Evolutionary conservation across 2,329 filamentous ascomycete species (phyloP).

Genomic region (Penicillium sp.): DNA sequence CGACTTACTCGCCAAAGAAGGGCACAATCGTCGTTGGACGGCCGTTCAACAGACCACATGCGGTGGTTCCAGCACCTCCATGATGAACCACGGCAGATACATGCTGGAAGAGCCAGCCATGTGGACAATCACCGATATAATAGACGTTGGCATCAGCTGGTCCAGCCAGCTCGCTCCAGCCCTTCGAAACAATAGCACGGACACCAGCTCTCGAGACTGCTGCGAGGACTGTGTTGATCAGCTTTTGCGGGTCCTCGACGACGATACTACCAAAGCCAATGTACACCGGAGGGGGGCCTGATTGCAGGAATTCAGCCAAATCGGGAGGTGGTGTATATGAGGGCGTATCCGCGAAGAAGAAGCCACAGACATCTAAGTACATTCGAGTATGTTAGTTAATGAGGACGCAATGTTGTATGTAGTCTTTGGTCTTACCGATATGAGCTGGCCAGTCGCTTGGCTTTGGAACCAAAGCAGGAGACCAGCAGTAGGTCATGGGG

Average conservation of each 20-base stretch:
- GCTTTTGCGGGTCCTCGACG: conserved; percentile 50
- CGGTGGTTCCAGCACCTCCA: conserved; percentile 62
- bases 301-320: conserved; percentile 47
- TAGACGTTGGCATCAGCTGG: conserved; percentile 44
- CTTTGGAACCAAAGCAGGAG: conserved; percentile 44
- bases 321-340: conserved; percentile 45
- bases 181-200: conserved; percentile 57
- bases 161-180: conserved; percentile 54
- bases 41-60: conserved; percentile 55
- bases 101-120: conserved; percentile 61
- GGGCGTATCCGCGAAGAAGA: conserved; percentile 47
- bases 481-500: conserved; percentile 52
- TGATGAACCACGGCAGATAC: conserved; percentile 61
- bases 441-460: conserved; percentile 44
- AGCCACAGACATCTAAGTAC: conserved; percentile 46
- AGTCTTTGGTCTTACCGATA: conserved; percentile 31
- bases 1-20: conserved; percentile 56
- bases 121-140: conserved; percentile 58
- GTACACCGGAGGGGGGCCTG: conserved; percentile 55
- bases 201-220: conserved; percentile 51
- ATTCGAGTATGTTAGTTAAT: neutral
- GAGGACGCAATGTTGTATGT: neutral
- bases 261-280: conserved; percentile 62
- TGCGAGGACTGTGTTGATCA: conserved; percentile 52
- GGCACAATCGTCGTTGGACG: conserved; percentile 58